Base-by-base conservation (phyloP, 768 basidiomycete genomes). In the Phylloporus sp. region DNA sequence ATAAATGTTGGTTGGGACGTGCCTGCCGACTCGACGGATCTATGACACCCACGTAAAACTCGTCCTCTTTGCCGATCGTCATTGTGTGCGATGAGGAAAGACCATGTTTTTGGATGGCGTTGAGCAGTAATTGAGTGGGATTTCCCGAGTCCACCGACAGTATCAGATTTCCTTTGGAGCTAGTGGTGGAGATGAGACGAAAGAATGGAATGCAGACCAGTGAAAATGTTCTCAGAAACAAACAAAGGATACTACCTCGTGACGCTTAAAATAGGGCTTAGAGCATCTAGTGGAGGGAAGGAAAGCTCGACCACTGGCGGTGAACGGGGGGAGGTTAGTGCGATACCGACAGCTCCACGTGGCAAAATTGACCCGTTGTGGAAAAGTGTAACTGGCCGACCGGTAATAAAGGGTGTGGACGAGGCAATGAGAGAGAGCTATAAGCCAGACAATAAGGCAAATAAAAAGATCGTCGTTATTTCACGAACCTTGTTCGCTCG, bases 351-450 rank as follows among this genome's bases (percentile, higher is more conserved):
- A 4, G 88, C 87, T 7, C 90, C 90, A 7, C 77, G 72, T 0
- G 79, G 81, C 49, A 77, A 66, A 23, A 88, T 75, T 2, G 74
- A 62, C 32, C 73, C 70, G 45, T 85, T 78, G 52, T 76, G 67
- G 53, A 90, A 82, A 10, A 91, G 71, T 0, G 89, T 91, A 26
- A 85, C 79, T 1, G 84, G 82, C 18, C 85, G 71, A 13, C 88
- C 90, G 2, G 87, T 91, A 6, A 88, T 70, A 63, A 91, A 91
- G 1, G 88, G 88, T 2, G 90, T 91, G 3, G 88, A 84, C 0
- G 88, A 74, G 0, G 83, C 85, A 20, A 86, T 66, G 18, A 91
- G 73, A 5, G 88, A 86, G 47, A 88, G 68, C 81, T 88, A 60
- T 28, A 43, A 32, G 38, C 5, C 32, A 16, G 27, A 27, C 20